phyloP scores from a whole-genome alignment of 148 eudicot genomes.

The Rhododendron vialii region DNA sequence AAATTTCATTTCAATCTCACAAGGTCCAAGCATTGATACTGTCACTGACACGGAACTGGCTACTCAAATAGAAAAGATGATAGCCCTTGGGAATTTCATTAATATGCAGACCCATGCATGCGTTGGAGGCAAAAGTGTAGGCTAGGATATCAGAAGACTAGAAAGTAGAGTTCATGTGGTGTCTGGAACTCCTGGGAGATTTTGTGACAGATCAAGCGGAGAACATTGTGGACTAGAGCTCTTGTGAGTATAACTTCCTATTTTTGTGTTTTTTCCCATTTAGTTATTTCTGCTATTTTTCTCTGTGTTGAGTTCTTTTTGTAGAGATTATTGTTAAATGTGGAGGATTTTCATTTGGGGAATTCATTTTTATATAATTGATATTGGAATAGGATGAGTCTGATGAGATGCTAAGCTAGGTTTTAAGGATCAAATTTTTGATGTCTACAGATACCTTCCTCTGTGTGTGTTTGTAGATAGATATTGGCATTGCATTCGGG shows the following conservation, averaged over 20 bases:
- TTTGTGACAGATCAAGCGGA: conserved; percentile 93
- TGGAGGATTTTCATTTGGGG: neutral
- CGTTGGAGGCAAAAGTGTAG: conserved; percentile 94
- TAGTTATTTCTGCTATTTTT: neutral
- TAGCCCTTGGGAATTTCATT: conserved; percentile 73
- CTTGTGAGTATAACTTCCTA: conserved; percentile 49
- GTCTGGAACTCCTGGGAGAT: conserved; percentile 94
- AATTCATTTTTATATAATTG: neutral
- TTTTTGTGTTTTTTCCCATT: neutral
- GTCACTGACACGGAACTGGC: conserved; percentile 97
- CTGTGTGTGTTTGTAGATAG: too few relatives aligned
- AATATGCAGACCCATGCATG: conserved; percentile 88
- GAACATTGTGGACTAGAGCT: conserved; percentile 76
- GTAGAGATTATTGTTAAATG: neutral
- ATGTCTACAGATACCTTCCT: conserved; percentile 91
- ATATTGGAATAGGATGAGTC: conserved; percentile 69
- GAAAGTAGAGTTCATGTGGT: conserved; percentile 93
- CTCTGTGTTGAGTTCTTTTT: neutral
- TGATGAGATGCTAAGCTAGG: conserved; percentile 98
- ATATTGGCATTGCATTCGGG: neutral
- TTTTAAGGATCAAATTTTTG: conserved; percentile 95
- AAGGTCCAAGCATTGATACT: conserved; percentile 89
- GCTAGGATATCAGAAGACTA: conserved; percentile 83
- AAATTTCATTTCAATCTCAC: neutral
- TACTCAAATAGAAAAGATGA: conserved; percentile 74